Evolutionary conservation across 2,329 filamentous ascomycete species (phyloP), one percentile per base, ranked within the genome.

Genomic region (Chalaropsis thielavioides): DNA sequence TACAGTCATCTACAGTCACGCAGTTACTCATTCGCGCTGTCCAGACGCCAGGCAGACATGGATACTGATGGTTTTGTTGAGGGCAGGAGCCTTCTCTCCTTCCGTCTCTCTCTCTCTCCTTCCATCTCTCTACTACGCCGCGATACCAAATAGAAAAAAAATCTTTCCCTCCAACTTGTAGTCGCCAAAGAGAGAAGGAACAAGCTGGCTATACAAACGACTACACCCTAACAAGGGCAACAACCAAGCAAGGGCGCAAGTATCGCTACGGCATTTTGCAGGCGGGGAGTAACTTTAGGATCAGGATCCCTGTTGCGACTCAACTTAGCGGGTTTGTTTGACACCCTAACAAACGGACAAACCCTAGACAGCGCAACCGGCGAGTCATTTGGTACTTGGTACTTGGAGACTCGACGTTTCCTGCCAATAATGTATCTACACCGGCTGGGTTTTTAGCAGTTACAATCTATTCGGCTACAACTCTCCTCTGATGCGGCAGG

Each of bases 261-360:
- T 51, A 51, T 27, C 24, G 46, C 2, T 51, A 17, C 22, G 46
- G 46, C 24, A 38, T 38, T 38, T 38, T 38, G 7, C 46, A 51
- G 46, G 46, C 22, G 46, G 11, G 46, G 46, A 51, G 46, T 51
- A 51, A 24, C 46, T 27, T 24, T 27, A 15, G 46, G 46, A 27
- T 51, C 46, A 43, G 61, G 65, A 64, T 65, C 67, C 68, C 69
- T 69, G 69, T 49, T 38, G 22, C 38, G 38, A 35, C 59, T 19
- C 60, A 51, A n/a, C 66, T 38, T 59, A 54, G 62, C 56, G 27
- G n/a, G 31, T 60, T 41, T 41, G 56, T 27, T 51, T 51, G 46
- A 51, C 46, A 51, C 46, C 15, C 46, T 51, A 22, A 51, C 46
- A 51, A 51, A 51, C 46, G 46, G 46, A 15, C 35, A 51, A 51